A percentile compares a stretch with the other conserved stretches of the same genome.
Conservation (phyloP, 2,329 filamentous ascomycete species). For the Aureobasidium pullulans region DNA sequence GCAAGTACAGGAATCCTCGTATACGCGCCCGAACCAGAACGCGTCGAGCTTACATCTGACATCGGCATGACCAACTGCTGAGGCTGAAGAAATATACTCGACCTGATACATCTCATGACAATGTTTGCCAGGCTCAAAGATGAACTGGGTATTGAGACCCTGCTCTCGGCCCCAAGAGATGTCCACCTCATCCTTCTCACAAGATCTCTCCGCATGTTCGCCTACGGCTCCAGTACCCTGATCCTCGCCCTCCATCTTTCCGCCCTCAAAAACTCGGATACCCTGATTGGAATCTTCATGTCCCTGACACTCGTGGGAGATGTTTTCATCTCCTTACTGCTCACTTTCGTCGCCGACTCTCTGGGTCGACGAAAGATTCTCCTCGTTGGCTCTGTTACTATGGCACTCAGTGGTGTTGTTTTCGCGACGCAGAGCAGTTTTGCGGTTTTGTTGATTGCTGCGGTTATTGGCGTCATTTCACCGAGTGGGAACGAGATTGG, state of each 20-base stretch:
- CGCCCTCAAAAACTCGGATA: conserved; percentile 23
- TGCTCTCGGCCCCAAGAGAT: conserved; percentile 5
- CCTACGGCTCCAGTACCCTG: conserved; percentile 45
- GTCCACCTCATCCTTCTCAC: conserved; percentile 14
- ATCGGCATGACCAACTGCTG: neutral
- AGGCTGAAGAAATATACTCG: neutral
- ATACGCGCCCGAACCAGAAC: too few relatives aligned
- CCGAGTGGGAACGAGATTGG: conserved; percentile 30
- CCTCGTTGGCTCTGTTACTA: conserved; percentile 22
- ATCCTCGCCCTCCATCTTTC: conserved; percentile 27
- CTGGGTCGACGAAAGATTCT: conserved; percentile 25
- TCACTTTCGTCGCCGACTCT: conserved; percentile 26
- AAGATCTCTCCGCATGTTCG: conserved; percentile 48
- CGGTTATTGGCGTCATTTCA: conserved; percentile 28
- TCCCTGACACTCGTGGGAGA: conserved; percentile 28
- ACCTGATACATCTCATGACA: neutral
- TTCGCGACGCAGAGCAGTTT: conserved; percentile 24
- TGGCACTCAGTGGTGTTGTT: conserved; percentile 23
- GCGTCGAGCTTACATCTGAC: too few relatives aligned
- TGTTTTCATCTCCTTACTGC: conserved; percentile 23
- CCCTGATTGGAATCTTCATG: conserved; percentile 29
- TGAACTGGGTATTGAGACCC: conserved; percentile 11
- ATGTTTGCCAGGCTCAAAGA: conserved; percentile 12
- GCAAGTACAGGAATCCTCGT: too few relatives aligned
- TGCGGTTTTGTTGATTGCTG: conserved; percentile 25